Conservation (phyloP, 805 yeast species). For the Suhomyces prunicola region DNA sequence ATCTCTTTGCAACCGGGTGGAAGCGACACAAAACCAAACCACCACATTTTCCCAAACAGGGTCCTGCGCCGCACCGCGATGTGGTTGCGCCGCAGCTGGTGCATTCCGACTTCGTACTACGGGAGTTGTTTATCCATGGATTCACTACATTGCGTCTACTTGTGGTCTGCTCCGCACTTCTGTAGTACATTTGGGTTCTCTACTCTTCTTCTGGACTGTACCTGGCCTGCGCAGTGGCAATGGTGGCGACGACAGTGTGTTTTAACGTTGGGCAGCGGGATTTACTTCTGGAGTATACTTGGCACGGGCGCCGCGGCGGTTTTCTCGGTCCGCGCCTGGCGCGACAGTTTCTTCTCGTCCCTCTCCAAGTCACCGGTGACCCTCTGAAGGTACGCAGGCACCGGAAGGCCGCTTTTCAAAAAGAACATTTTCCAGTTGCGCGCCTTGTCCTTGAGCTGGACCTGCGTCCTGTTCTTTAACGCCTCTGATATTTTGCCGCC, state of each 20-base stretch:
- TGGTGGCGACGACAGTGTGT: too few species aligned
- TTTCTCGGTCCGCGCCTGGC: conserved; percentile 26
- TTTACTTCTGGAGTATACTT: conserved; percentile 8
- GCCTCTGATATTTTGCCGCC: conserved; percentile 86
- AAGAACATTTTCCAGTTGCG: conserved; percentile 91
- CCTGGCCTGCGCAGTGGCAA: too few species aligned
- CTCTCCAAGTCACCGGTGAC: conserved; percentile 86
- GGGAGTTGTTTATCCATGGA: too few species aligned
- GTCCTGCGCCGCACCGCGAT: background rate
- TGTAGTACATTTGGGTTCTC: too few species aligned
- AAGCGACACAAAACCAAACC: background rate
- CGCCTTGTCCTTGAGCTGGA: conserved; percentile 94
- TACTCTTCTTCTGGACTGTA: too few species aligned
- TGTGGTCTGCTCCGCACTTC: too few species aligned
- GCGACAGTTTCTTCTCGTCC: conserved; percentile 40
- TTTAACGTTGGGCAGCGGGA: too few species aligned
- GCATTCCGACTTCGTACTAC: too few species aligned
- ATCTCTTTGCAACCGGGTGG: background rate
- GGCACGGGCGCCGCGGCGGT: conserved; percentile 44
- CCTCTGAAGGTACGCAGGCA: conserved; percentile 74
- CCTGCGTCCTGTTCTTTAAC: conserved; percentile 82
- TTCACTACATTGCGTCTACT: too few species aligned
- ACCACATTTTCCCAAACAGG: background rate
- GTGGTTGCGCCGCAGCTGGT: too few species aligned
- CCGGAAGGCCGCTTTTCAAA: conserved; percentile 66